Base-by-base conservation (phyloP, 768 basidiomycete species). In the Lyophyllum shimeji region DNA sequence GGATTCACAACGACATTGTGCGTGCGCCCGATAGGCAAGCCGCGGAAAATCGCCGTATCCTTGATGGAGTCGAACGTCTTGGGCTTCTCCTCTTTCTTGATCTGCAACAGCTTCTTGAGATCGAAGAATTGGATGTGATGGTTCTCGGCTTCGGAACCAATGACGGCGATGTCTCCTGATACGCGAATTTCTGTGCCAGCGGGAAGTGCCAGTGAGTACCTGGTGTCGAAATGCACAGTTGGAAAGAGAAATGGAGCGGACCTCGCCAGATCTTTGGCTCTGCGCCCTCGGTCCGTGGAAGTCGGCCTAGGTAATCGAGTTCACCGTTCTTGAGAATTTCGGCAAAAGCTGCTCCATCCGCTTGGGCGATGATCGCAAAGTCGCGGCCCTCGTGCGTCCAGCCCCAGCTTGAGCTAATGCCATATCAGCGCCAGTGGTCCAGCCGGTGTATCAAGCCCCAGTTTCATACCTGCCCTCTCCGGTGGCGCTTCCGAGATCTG, bases 101-200 rank as follows among this genome's bases (percentile, higher is more conserved):
- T 53, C 13, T 55, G 45, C 27, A 65, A 55, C 25, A 67, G 60
- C 56, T 67, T 67, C 43, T 55, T 57, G 6, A 69, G 54, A 58
- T 70, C 65, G 53, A 70, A 70, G 39, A 69, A 63, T 50, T 70
- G 67, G 31, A 70, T 60, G 23, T 64, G 61, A 44, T 69, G 67
- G 44, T 63, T 62, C 17, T 47, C 53, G 0, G 67, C 67, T 44
- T 69, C 67, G 23, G 61, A 63, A 31, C 67, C 67, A 31, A 69
- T 65, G 46, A 63, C 60, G 2, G 63, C 63, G 40, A 59, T 59
- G 49, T 65, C 55, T 17, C 63, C 58, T 31, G 64, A 58, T 23
- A 65, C 64, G n/a, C 67, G 66, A 40, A 71, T 65, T 33, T 69
- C 53, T 55, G 29, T 11, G n/a, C 7, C n/a, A n/a, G n/a, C n/a